Evolutionary conservation across 2,329 filamentous ascomycete genomes (phyloP), one percentile per base, ranked within the genome.

Genomic region (Apiospora kogelbergensis): DNA sequence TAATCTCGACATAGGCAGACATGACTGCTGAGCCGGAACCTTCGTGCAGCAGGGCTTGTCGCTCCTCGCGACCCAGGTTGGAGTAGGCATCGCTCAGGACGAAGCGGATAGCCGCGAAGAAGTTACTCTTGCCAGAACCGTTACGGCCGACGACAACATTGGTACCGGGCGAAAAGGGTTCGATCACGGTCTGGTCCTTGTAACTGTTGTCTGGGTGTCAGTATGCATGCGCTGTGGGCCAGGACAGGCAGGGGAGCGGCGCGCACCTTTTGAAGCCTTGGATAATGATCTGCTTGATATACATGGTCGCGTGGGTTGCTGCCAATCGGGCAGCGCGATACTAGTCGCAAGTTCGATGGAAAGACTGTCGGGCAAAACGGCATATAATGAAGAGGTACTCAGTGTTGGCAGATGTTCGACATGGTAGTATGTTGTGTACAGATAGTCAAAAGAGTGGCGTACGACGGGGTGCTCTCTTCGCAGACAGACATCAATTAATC

Each of bases 231-330:
- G 30, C 30, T 22, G 53, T n/a, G 9, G 9, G 37, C 6, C 10
- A 20, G 26, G 3, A 2, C 11, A 42, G 40, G 40, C 30, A 71
- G 40, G 74, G 70, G 45, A 60, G 68, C 68, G 48, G 67, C 68
- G 78, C 82, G 74, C 81, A 97, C 94, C 94, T 98, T 84, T 99
- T 99, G 85, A 99, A 99, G 90, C 96, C 96, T 82, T 99, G 96
- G 80, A 99, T 98, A 81, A 98, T 98, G 81, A 98, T 98, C 85
- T 99, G 96, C 83, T 99, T 99, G 88, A 99, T 98, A 85, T 97
- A 96, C 95, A 98, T 97, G 79, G 76, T 85, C 80, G 77, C 75
- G 71, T 71, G 71, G 70, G 73, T 72, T 73, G 76, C 77, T 77
- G 77, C 77, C 77, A 71, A 69, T 71, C 74, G 76, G 77, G 77